Percentiles rank a stretch among this genome's conserved stretches.
phyloP scores from a whole-genome alignment of 352 stramenopile genomes.

The Globisporangium nagaii region DNA sequence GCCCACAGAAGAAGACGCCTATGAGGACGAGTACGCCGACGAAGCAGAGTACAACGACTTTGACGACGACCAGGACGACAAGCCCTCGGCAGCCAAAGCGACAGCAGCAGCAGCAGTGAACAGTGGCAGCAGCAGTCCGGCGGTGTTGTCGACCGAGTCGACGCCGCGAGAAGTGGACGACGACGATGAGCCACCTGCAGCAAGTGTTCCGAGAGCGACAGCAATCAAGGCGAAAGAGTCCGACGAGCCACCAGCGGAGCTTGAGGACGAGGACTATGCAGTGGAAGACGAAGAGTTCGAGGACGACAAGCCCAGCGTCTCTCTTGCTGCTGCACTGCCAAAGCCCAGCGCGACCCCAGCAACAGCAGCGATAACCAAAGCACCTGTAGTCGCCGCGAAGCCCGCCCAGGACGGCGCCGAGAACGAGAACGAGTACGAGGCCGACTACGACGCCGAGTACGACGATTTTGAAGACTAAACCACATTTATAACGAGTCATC shows the following conservation, averaged over 20 bases:
- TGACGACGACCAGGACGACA: constrained; percentile 12
- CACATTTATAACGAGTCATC: not conserved
- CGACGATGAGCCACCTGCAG: constrained; percentile 12
- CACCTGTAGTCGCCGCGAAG: not conserved
- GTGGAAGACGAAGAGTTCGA: constrained; percentile 44
- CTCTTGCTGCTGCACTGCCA: too few relatives aligned
- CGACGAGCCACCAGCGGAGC: constrained; percentile 12
- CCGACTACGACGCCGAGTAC: constrained; percentile 45
- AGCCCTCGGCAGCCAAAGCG: not conserved
- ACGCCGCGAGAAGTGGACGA: constrained; percentile 29
- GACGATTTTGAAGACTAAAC: constrained; percentile 50
- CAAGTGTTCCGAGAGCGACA: not conserved
- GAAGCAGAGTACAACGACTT: constrained; percentile 48
- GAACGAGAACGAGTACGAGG: constrained; percentile 20
- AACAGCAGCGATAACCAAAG: not conserved
- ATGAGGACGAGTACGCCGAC: constrained; percentile 29
- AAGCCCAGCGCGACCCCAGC: not conserved
- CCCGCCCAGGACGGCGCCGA: constrained; percentile 9
- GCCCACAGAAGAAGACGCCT: constrained; percentile 2
- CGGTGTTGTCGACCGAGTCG: constrained; percentile 6
- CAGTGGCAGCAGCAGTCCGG: not conserved
- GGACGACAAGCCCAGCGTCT: constrained; percentile 26
- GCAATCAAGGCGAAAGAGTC: constrained; percentile 11
- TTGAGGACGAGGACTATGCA: constrained; percentile 32
- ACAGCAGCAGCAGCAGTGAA: too few relatives aligned